Evolutionary conservation across 2,329 filamentous ascomycete species (phyloP).

Genomic region (Alternaria tenuissima): DNA sequence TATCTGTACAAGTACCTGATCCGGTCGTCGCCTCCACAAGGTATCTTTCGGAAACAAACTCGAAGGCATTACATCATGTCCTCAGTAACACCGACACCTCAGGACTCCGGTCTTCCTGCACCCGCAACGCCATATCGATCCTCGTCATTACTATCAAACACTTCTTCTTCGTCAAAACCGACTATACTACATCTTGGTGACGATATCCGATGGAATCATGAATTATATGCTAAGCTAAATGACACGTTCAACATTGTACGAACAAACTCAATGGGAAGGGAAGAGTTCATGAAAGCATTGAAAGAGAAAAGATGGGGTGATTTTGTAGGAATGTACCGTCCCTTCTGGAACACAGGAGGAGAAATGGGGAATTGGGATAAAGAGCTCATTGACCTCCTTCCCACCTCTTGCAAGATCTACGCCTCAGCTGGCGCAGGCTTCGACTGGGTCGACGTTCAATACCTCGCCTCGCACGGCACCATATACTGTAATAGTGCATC

Average conservation of each 20-base stretch:
- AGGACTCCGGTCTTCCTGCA: constrained; percentile 30
- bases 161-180: constrained; percentile 36
- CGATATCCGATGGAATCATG: constrained; percentile 56
- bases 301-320: constrained; percentile 52
- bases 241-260: constrained; percentile 51
- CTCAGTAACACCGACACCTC: constrained; percentile 36
- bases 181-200: constrained; percentile 56
- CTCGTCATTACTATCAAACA: background rate
- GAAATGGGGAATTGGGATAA: constrained; percentile 71
- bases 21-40: background rate
- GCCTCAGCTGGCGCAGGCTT: constrained; percentile 69
- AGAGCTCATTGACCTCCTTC: constrained; percentile 63
- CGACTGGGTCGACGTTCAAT: constrained; percentile 69
- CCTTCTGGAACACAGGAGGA: constrained; percentile 70
- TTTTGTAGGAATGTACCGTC: constrained; percentile 61
- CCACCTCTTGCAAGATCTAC: constrained; percentile 63
- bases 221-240: constrained; percentile 50
- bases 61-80: constrained; percentile 20
- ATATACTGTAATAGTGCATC: constrained; percentile 77
- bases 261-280: constrained; percentile 50
- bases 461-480: constrained; percentile 69
- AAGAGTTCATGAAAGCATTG: constrained; percentile 53
- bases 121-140: constrained; percentile 14
- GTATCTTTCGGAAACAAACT: background rate
- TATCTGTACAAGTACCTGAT: background rate